Evolutionary conservation across 306 rosid genomes (phyloP).

Genomic region (Quercus wislizeni): DNA sequence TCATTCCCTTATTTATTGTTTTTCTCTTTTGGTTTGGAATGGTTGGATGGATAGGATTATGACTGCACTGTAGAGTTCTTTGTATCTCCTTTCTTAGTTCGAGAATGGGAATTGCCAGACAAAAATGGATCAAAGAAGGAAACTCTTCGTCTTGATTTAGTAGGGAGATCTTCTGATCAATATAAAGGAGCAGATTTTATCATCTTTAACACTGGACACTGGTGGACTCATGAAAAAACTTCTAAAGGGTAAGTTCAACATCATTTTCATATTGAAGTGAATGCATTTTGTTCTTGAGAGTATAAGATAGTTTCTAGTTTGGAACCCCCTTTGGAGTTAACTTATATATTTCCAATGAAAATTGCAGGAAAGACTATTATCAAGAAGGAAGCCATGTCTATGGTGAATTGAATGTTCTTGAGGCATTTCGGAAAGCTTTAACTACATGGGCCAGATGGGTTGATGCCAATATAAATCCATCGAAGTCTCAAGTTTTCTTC

Average conservation of each 20-base stretch:
- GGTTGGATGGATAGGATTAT: slow-evolving; percentile 59
- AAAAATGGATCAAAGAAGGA: slow-evolving; percentile 75
- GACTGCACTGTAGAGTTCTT: slow-evolving; percentile 79
- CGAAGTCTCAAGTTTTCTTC: slow-evolving; percentile 67
- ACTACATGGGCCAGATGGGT: slow-evolving; percentile 97
- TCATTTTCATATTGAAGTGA: not conserved
- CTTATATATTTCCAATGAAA: slow-evolving; percentile 3
- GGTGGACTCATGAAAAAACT: slow-evolving; percentile 99
- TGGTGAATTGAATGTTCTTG: slow-evolving; percentile 71
- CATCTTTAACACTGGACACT: slow-evolving; percentile 93
- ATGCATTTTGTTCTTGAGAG: not conserved
- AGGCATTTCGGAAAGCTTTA: slow-evolving; percentile 89
- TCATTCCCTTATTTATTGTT: not conserved
- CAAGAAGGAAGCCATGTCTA: slow-evolving; percentile 97
- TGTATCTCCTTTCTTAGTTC: slow-evolving; percentile 91
- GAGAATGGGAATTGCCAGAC: slow-evolving; percentile 75
- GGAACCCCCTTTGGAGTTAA: not conserved
- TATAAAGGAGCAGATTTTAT: slow-evolving; percentile 82
- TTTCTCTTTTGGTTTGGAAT: slow-evolving; percentile 6
- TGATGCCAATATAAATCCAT: slow-evolving; percentile 66
- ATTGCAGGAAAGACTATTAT: slow-evolving; percentile 83
- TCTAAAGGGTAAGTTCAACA: slow-evolving; percentile 59
- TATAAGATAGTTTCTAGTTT: not conserved
- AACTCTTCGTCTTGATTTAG: slow-evolving; percentile 89
- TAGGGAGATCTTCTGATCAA: slow-evolving; percentile 58